Evolutionary conservation across 371 early-diverging fungal species (phyloP), one percentile per base, ranked within the genome.

Genomic region (Mortierella sp.): DNA sequence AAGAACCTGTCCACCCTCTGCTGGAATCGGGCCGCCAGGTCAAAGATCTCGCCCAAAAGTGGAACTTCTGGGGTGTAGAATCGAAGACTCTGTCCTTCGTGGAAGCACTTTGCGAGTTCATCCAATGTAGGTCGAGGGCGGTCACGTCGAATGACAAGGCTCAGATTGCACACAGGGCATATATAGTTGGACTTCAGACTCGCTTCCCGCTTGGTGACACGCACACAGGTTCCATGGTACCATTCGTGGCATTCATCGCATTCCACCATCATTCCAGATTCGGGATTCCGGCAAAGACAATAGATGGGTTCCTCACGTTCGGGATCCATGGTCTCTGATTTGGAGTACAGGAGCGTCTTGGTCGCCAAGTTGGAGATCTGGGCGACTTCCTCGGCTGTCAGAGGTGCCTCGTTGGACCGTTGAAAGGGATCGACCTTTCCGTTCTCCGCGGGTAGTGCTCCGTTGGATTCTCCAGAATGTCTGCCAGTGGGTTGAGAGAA

Each of bases 171-270:
- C 44, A 95, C 80, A 0, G 93, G 94, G 74, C 97, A 96, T 11
- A 94, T 80, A 81, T 94, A 96, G 51, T 89, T 88, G 21, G 86
- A 81, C 53, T 90, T 90, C 16, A 85, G 80, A 70, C 89, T 91
- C 43, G 91, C 91, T 44, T 91, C 90, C n/a, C 91, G 91, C 50
- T 92, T 92, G 24, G 92, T 82, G 9, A 94, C 83, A 67, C 90
- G 88, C 34, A 96, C 89, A 76, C 97, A 97, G 14, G 88, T 83
- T 21, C 90, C 91, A 79, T 97, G 97, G 81, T 95, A 97, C 95
- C 94, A 94, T 71, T 93, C 95, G 55, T 92, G 91, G 79, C 97
- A 97, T n/a, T 88, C 78, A 77, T 94, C 95, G 80, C 97, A 97
- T 79, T 94, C 93, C 51, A 95, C 91, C 96, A 96, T 96, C 76